Percentiles rank a stretch among this genome's conserved stretches.
Conservation (phyloP, 176 grass and related monocot genomes). For the Chloris gayana region DNA sequence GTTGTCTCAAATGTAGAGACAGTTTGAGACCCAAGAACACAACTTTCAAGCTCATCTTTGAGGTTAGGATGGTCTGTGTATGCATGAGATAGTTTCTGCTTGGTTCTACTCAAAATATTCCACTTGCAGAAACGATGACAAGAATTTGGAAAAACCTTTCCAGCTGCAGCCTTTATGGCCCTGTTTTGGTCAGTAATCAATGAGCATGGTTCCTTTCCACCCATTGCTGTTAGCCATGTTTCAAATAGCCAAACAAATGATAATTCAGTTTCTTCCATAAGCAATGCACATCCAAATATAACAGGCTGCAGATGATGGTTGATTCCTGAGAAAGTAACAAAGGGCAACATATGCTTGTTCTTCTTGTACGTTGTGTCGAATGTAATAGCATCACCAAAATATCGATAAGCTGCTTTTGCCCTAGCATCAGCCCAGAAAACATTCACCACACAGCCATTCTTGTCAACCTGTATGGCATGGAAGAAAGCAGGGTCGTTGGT, state of each 20-base stretch:
- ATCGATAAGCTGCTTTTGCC: conserved; percentile 59
- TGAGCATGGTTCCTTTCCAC: conserved; percentile 57
- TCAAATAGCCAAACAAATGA: conserved; percentile 91
- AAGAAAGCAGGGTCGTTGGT: conserved; percentile 67
- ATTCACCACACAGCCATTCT: conserved; percentile 74
- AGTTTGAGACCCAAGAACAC: conserved; percentile 72
- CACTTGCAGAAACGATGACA: conserved; percentile 88
- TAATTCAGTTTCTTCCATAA: conserved; percentile 79
- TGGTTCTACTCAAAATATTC: conserved; percentile 79
- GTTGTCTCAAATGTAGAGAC: conserved; percentile 62
- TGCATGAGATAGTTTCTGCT: conserved; percentile 72
- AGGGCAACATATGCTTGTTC: conserved; percentile 90
- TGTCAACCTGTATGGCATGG: conserved; percentile 87
- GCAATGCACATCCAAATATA: conserved; percentile 80
- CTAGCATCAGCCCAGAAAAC: conserved; percentile 84
- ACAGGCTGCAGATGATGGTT: conserved; percentile 92
- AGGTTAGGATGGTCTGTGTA: conserved; percentile 70
- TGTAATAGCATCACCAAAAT: conserved; percentile 81
- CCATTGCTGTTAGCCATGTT: conserved; percentile 86
- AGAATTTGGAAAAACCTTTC: conserved; percentile 73
- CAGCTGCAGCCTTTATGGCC: conserved; percentile 70
- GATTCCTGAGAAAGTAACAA: conserved; percentile 80
- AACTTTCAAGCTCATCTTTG: conserved; percentile 75
- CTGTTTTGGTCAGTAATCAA: conserved; percentile 81
- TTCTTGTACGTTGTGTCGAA: conserved; percentile 93